Evolutionary conservation across 768 basidiomycete species (phyloP), one percentile per base, ranked within the genome.

Genomic region (Russula virescens): DNA sequence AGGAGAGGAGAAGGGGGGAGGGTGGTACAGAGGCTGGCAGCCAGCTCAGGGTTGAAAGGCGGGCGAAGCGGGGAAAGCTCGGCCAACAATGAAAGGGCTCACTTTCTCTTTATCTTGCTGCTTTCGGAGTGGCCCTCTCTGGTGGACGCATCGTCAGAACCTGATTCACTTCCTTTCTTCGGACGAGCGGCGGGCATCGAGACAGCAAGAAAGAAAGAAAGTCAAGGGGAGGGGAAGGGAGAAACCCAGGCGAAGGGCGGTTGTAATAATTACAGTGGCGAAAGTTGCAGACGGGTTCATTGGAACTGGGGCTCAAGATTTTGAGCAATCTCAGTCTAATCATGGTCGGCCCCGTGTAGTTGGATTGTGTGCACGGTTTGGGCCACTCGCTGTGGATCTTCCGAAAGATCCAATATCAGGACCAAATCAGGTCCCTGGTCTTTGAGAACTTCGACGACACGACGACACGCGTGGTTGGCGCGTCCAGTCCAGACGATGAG

Each of bases 51-150:
- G 76, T 74, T 75, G 74, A 74, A 75, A 74, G 78, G 73, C 62
- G 62, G 62, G 46, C 74, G 74, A 75, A 72, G 70, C 82, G 84
- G 84, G 77, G 78, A 83, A 85, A 81, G 68, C 60, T 83, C 83
- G 80, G 79, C 71, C 74, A 79, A 77, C 72, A 70, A 38, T 45
- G 31, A 63, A 50, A 63, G 58, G 62, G 83, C 87, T 75, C 76
- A 89, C 87, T 89, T 89, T 83, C 87, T 81, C 79, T 88, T 89
- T 77, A 79, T 81, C 78, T 84, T 88, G 78, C 80, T 83, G 75
- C 81, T 86, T 80, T 87, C 84, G 81, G 83, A 72, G 73, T 75
- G 70, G 68, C 76, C 72, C 73, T 83, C 81, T 77, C 81, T 82
- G 72, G 75, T 72, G 72, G 62, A 25, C 28, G 51, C 38, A 26